phyloP scores from a whole-genome alignment of 768 basidiomycete species.

The Podaxis sp. region DNA sequence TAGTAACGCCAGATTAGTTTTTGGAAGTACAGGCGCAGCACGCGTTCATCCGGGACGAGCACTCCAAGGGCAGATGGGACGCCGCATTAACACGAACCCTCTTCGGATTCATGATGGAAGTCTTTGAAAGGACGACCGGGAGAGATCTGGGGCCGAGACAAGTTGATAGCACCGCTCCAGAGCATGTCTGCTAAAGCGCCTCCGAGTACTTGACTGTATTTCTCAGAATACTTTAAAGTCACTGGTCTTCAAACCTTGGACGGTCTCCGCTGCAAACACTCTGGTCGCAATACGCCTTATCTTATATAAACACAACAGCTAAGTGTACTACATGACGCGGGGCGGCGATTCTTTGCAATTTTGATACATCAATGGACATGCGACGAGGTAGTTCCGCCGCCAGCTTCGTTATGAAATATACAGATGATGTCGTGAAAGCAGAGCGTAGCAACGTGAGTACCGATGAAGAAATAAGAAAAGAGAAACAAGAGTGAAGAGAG shows the following conservation, averaged over 20 bases:
- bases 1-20: slow-evolving; percentile 48
- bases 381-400: slow-evolving; percentile 21
- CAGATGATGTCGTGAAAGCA: slow-evolving; percentile 39
- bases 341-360: slow-evolving; percentile 16
- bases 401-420: slow-evolving; percentile 41
- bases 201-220: no score
- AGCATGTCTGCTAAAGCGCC: slow-evolving; percentile 71
- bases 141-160: slow-evolving; percentile 78
- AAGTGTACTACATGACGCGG: slow-evolving; percentile 23
- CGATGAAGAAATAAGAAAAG: slow-evolving; percentile 43
- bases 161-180: slow-evolving; percentile 44
- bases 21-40: slow-evolving; percentile 97
- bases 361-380: slow-evolving; percentile 22
- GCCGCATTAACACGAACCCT: slow-evolving; percentile 82
- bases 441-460: slow-evolving; percentile 35
- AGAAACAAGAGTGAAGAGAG: slow-evolving; percentile 42
- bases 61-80: slow-evolving; percentile 94
- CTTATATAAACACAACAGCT: slow-evolving; percentile 20
- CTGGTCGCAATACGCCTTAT: slow-evolving; percentile 18
- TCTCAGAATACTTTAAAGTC: background rate
- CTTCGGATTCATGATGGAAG: slow-evolving; percentile 88
- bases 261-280: slow-evolving; percentile 13
- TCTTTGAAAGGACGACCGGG: slow-evolving; percentile 86
- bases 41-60: slow-evolving; percentile 92
- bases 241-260: background rate